Evolutionary conservation across 2,329 filamentous ascomycete genomes (phyloP).

Genomic region (Aspergillus fumigatiaffinis): DNA sequence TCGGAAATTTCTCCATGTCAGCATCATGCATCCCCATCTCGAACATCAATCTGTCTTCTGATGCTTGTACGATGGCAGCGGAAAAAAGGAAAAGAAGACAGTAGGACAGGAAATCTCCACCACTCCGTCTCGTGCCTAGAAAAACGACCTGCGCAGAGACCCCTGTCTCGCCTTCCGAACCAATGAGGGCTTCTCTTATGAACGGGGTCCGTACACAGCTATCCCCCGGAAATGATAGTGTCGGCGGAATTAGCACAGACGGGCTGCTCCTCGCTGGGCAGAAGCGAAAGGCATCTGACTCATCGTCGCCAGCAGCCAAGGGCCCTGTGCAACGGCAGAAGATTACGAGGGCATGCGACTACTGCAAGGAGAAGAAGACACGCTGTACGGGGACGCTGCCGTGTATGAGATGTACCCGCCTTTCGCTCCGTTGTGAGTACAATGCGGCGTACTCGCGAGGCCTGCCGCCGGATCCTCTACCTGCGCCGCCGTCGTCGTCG

Average conservation of each 20-base stretch:
- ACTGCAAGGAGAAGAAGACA: constrained; percentile 38
- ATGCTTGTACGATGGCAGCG: background rate
- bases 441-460: constrained; percentile 36
- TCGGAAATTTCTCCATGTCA: constrained; percentile 13
- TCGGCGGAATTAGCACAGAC: background rate
- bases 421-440: constrained; percentile 32
- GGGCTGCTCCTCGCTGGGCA: constrained; percentile 5
- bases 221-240: constrained; percentile 4
- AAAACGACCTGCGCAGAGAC: background rate
- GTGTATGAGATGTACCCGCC: constrained; percentile 30
- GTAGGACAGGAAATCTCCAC: background rate
- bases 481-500: constrained; percentile 13
- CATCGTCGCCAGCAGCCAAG: constrained; percentile 14
- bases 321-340: constrained; percentile 26
- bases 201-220: background rate
- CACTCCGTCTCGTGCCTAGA: background rate
- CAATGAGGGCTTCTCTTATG: constrained; percentile 5
- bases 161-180: background rate
- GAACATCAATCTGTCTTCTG: background rate
- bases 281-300: constrained; percentile 30
- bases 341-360: constrained; percentile 38
- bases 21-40: background rate
- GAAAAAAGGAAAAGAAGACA: background rate
- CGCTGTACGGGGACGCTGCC: constrained; percentile 36
- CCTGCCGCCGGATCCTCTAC: constrained; percentile 31